Evolutionary conservation across 1,139 yeast species (phyloP), one percentile per base, ranked within the genome.

Genomic region (Zygotorulaspora mrakii): DNA sequence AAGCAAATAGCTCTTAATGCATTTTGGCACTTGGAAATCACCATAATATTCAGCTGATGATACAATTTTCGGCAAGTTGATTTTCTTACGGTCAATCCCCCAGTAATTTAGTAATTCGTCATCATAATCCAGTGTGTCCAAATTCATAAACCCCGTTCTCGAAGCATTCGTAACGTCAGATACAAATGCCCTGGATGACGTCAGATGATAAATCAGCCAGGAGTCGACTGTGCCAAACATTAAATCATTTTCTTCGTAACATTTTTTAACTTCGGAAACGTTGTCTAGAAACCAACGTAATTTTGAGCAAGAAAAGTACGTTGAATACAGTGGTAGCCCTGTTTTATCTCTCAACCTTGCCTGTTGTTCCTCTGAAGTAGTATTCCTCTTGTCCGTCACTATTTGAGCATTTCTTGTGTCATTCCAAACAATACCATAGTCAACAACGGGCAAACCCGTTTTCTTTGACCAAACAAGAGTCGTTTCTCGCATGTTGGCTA

Each of bases 401-500:
- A 86, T 74, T 27, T 73, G 80, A 7, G 84, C 66, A 23, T 95
- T 89, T 60, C 97, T 76, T 29, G 95, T 84, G 66, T 89, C 97
- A 46, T 94, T 85, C 97, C 97, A 89, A 35, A 91, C 95, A 61
- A 89, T 86, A 61, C 96, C 96, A 37, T 66, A 66, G 58, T 84
- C 81, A 60, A 82, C 74, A 42, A 86, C 73, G 1, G 96, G 94
- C 53, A 74, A 71, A 33, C 96, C 96, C 2, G 96, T 87, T 43
- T 71, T 71, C 53, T 79, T 74, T 42, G 87, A 82, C 96, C 96
- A 89, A 38, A 89, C 82, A 43, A 89, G 76, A 22, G 96, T 83
- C 33, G 97, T 88, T 66, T 89, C 96, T 62, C 97, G 78, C 91
- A 89, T 94, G 67, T 88, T 89, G 45, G 96, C 94, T 54, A 89